Evolutionary conservation across 768 basidiomycete genomes (phyloP), one percentile per base, ranked within the genome.

Genomic region (Lactarius sp.): DNA sequence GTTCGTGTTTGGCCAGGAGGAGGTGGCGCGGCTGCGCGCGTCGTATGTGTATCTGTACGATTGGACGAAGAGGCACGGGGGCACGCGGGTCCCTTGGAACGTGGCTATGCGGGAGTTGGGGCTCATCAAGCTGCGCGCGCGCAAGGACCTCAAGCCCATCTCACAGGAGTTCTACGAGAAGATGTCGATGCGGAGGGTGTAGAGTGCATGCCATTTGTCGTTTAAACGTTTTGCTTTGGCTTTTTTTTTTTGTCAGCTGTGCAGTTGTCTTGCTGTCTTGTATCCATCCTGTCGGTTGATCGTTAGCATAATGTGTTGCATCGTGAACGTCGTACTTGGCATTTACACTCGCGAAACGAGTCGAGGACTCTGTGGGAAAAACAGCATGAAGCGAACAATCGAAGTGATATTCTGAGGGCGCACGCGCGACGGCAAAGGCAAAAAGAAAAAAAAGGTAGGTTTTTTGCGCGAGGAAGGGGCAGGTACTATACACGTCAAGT

Each of bases 31-130:
- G 3, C 62, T 84, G 53, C 78, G 77, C 65, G 83, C 83, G 9
- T 83, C 82, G 27, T 83, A 77, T 59, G 83, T 81, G 0, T 84
- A 85, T 68, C 42, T 73, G 1, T 73, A 76, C 58, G 80, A 79
- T 64, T 66, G 68, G 50, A 59, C 70, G 46, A 60, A 62, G 39
- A 59, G 47, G 2, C 41, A 22, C 2, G 52, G 52, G 1, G 34
- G 56, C 71, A 70, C 75, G 6, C 73, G 78, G 16, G 83, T 84
- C 68, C 81, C 84, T 0, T 85, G 77, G 75, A 77, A 84, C 69
- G 77, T 86, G 37, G 81, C 83, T 1, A 79, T 82, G 73, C 74
- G 83, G 6, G 78, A 80, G 58, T 74, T 87, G 16, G 76, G 82
- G 56, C 67, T 68, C 42, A 84, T 86, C 71, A 85, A 86, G 71